A percentile compares a stretch with the other conserved stretches of the same genome.
phyloP scores from a whole-genome alignment of 2,329 filamentous ascomycete species.

The Raffaelea deltoideospora region DNA sequence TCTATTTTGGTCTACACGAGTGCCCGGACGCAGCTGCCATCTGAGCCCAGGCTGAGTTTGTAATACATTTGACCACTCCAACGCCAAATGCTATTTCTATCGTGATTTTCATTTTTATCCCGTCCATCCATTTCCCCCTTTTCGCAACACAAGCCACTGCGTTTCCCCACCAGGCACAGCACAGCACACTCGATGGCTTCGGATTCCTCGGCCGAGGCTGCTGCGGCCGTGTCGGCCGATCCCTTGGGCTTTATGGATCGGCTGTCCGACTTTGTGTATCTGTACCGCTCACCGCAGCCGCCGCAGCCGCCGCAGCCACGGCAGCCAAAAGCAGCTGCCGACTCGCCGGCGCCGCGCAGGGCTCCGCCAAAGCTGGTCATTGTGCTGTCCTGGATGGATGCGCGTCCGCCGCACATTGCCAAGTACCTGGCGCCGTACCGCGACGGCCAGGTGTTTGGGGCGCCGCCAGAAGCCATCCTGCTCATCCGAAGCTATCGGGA shows the following conservation, averaged over 20 bases:
- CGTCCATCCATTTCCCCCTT: too few species aligned
- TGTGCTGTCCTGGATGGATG: slow-evolving; percentile 35
- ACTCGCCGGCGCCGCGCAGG: neutral
- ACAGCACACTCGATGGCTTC: neutral
- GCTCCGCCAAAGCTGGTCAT: slow-evolving; percentile 29
- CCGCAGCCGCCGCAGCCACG: slow-evolving; percentile 1
- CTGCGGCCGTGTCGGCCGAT: neutral
- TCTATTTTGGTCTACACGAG: too few species aligned
- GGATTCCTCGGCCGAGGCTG: neutral
- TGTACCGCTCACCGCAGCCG: slow-evolving; percentile 14
- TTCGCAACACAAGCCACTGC: too few species aligned
- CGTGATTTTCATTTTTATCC: neutral
- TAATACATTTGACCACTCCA: too few species aligned
- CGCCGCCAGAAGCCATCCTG: slow-evolving; percentile 28
- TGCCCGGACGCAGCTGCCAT: too few species aligned
- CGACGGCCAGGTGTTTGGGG: slow-evolving; percentile 5
- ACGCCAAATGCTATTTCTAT: too few species aligned
- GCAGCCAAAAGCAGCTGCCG: neutral
- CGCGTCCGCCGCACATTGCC: slow-evolving; percentile 31
- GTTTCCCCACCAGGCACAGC: too few species aligned
- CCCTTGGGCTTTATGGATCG: slow-evolving; percentile 19
- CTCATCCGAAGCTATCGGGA: slow-evolving; percentile 26
- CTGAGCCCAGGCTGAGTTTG: too few species aligned
- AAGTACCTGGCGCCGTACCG: slow-evolving; percentile 35
- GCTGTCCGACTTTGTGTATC: slow-evolving; percentile 19